Evolutionary conservation across 805 yeast species (phyloP).

Genomic region (Nakazawaea wyomingensis): DNA sequence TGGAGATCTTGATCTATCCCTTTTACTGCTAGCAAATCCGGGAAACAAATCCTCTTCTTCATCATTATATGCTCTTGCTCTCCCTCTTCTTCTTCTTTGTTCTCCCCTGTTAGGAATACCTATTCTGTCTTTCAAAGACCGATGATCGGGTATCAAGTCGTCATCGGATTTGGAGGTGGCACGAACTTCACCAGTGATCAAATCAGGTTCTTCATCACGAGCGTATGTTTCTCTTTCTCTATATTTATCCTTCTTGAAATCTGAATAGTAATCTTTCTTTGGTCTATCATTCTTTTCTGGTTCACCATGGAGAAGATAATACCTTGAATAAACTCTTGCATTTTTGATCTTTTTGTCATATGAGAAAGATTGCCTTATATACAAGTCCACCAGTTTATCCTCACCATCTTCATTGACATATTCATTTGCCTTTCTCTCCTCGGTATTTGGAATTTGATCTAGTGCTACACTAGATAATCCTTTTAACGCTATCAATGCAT

Average conservation of each 20-base stretch:
- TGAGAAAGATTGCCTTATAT: conserved; percentile 44
- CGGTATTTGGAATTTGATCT: conserved; percentile 19
- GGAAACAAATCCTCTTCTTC: conserved; percentile 33
- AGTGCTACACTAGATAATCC: conserved; percentile 4
- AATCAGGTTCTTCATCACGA: conserved; percentile 29
- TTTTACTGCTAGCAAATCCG: conserved; percentile 15
- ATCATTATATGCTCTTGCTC: background rate
- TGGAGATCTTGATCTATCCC: conserved; percentile 23
- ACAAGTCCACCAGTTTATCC: conserved; percentile 29
- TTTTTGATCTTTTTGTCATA: conserved; percentile 54
- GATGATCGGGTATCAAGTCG: conserved; percentile 26
- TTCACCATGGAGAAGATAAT: conserved; percentile 67
- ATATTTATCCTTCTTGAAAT: conserved; percentile 8
- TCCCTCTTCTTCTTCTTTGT: too few relatives aligned
- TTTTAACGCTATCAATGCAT: conserved; percentile 18
- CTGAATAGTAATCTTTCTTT: conserved; percentile 14
- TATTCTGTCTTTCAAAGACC: conserved; percentile 7
- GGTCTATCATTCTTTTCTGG: conserved; percentile 42
- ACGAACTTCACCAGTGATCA: conserved; percentile 27
- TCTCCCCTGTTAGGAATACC: conserved; percentile 2
- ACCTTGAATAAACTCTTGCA: conserved; percentile 54
- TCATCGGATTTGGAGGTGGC: conserved; percentile 29
- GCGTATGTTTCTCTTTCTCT: conserved; percentile 11
- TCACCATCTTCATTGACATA: conserved; percentile 26
- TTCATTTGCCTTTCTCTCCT: conserved; percentile 36